phyloP scores from a whole-genome alignment of 2,329 filamentous ascomycete genomes.

The Fusarium compactum region DNA sequence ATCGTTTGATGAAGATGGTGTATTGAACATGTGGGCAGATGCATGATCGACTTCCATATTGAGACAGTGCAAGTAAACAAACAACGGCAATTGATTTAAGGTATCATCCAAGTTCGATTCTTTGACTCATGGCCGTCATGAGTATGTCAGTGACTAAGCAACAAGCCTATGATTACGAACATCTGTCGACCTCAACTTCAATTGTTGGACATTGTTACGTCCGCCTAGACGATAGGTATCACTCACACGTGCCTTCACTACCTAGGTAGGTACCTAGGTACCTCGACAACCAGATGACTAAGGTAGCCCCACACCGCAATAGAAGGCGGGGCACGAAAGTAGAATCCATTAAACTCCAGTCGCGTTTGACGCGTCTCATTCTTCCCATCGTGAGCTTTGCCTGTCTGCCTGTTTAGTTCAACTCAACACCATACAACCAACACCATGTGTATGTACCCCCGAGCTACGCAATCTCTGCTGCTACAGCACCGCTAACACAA shows the following conservation, averaged over 20 bases:
- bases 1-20: background rate
- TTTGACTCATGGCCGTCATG: background rate
- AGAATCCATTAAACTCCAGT: constrained; percentile 48
- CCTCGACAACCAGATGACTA: constrained; percentile 39
- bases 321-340: constrained; percentile 38
- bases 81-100: background rate
- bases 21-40: constrained; percentile 13
- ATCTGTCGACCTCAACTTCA: background rate
- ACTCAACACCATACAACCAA: constrained; percentile 35
- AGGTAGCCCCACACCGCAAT: constrained; percentile 23
- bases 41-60: constrained; percentile 2
- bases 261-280: too few species aligned
- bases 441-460: constrained; percentile 52
- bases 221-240: background rate
- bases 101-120: background rate
- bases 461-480: background rate
- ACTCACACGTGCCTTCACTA: background rate
- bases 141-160: background rate
- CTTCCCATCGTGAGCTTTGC: constrained; percentile 28
- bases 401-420: constrained; percentile 15
- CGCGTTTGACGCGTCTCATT: constrained; percentile 52
- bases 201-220: background rate
- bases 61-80: background rate
- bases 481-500: constrained; percentile 15
- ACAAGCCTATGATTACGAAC: background rate